Conservation (phyloP, 306 rosid species). For the Dryas alaskensis region DNA sequence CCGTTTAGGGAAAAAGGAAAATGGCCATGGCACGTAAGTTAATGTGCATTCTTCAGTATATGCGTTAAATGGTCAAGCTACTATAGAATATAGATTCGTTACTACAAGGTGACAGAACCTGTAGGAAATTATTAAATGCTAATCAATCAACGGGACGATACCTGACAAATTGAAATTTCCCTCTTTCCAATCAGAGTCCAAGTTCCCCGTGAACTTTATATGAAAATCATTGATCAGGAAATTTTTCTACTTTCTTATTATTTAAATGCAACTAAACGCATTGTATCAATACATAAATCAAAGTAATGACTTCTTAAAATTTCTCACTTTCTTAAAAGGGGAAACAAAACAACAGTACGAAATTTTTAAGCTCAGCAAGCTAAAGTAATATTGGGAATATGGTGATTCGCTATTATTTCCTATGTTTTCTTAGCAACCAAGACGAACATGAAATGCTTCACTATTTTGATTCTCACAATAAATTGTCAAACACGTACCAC, state of each 20-base stretch:
- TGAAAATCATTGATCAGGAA: not conserved
- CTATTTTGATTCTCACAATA: conserved; percentile 10
- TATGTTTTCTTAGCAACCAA: not conserved
- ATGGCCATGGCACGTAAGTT: not conserved
- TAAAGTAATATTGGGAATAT: not conserved
- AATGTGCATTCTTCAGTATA: not conserved
- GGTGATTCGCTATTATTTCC: not conserved
- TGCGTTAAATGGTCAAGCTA: not conserved
- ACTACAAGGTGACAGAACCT: not conserved
- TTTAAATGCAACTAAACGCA: not conserved
- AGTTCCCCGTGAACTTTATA: too few relatives aligned
- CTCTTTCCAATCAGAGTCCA: not conserved
- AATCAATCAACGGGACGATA: not conserved
- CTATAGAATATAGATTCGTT: not conserved
- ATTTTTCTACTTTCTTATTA: not conserved
- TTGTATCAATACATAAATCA: not conserved
- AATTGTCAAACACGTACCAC: conserved; percentile 47
- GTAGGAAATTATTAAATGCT: not conserved
- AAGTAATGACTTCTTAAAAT: not conserved
- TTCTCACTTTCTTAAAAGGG: too few relatives aligned
- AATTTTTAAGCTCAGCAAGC: not conserved
- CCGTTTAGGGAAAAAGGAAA: not conserved
- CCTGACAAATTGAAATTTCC: not conserved
- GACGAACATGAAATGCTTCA: not conserved
- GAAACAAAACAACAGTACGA: not conserved